Evolutionary conservation across 768 basidiomycete genomes (phyloP), one percentile per base, ranked within the genome.

Genomic region (Leccinum pellstonianum): DNA sequence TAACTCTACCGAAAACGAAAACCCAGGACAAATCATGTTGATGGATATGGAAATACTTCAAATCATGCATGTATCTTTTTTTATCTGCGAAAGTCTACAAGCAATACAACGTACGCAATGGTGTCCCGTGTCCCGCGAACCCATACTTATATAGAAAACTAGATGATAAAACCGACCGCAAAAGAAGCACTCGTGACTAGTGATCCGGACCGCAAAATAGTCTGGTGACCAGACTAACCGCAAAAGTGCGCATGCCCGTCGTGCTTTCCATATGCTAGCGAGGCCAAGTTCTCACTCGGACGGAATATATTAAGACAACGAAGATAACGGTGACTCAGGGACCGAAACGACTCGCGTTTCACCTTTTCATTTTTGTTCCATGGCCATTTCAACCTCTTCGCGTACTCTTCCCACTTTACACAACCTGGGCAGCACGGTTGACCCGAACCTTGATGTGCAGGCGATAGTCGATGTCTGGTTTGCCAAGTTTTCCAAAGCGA

Each of bases 401-500:
- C 51, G 47, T 9, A 43, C 25, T n/a, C 65, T 71, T 54, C 70
- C 70, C 23, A 71, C 70, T 33, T 66, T 71, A 19, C 57, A 57
- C 4, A 60, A 19, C 49, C 68, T 73, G 1, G 59, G 72, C 21
- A 64, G 61, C 21, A 47, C 59, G 48, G 49, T 75, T 35, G 68
- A 75, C 17, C 61, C 69, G 5, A 68, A 76, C 37, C 61, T 81
- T 51, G 75, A 82, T 49, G 75, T 73, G 1, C 62, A 62, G 11
- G 62, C 67, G 1, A 62, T 82, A 38, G 79, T 73, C 5, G 54
- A 68, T 12, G 67, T 64, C 46, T 84, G 83, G 83, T 73, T 82
- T 55, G 43, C 64, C n/a, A 64, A 70, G 6, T 80, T 84, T 64
- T 33, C 65, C 12, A 64, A 69, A 54, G 70, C 69, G 33, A 66